Percentiles rank a stretch among this genome's conserved stretches.
Evolutionary conservation across 257 asterid genomes (phyloP).

Genomic region (Fraxinus americana): DNA sequence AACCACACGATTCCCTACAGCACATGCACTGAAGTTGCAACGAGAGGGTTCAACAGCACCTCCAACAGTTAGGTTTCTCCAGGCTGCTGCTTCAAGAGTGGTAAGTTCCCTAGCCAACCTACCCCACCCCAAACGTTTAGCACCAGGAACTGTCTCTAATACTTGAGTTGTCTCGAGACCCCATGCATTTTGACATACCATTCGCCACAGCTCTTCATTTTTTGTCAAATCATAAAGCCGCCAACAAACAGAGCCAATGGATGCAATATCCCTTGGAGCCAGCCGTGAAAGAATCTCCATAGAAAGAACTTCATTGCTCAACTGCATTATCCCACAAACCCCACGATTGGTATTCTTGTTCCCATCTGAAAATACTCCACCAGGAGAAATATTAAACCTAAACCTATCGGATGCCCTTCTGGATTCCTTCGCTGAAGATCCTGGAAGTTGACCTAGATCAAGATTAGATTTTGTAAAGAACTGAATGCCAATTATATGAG

Average conservation of each 20-base stretch:
- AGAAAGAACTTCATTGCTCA: constrained; percentile 10
- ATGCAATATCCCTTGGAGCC: constrained; percentile 15
- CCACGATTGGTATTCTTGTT: neutral
- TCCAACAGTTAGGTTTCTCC: neutral
- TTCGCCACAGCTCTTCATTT: neutral
- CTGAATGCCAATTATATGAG: neutral
- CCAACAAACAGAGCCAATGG: constrained; percentile 17
- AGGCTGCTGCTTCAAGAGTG: neutral
- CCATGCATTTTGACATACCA: neutral
- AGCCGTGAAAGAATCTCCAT: constrained; percentile 11
- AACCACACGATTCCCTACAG: neutral
- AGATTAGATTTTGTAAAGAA: neutral
- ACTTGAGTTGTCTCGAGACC: neutral
- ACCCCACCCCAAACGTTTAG: neutral
- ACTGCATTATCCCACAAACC: constrained; percentile 2
- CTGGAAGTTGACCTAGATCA: neutral
- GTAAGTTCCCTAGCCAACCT: neutral
- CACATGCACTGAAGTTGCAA: neutral
- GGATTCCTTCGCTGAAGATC: neutral
- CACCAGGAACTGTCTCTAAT: neutral
- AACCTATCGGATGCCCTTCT: neutral
- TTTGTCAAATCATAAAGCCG: neutral
- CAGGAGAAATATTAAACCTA: neutral
- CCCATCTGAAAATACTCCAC: neutral
- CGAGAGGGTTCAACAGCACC: constrained; percentile 4